phyloP scores from a whole-genome alignment of 352 stramenopile genomes.

The Globisporangium alternatum region DNA sequence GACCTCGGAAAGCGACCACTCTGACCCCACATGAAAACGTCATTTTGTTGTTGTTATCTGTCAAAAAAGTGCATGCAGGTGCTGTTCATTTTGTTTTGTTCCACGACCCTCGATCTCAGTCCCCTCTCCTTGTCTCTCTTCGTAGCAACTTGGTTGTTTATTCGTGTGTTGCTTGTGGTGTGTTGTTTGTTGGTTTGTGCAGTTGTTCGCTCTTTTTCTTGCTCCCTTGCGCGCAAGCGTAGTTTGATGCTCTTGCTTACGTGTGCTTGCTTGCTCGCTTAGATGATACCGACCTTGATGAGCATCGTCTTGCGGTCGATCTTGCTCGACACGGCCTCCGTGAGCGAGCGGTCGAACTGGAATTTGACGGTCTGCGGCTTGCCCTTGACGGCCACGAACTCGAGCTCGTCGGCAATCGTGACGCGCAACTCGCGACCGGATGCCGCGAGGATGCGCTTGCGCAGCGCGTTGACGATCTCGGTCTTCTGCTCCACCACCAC shows the following conservation, averaged over 20 bases:
- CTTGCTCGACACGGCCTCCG: slow-evolving; percentile 61
- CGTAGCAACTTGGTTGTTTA: background rate
- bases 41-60: background rate
- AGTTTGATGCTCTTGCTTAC: background rate
- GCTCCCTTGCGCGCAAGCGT: background rate
- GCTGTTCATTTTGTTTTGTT: background rate
- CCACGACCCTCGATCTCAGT: background rate
- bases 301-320: slow-evolving; percentile 71
- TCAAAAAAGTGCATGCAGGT: slow-evolving; percentile 5
- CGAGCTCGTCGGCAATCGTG: slow-evolving; percentile 62
- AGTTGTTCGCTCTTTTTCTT: background rate
- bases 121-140: background rate
- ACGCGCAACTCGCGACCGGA: slow-evolving; percentile 58
- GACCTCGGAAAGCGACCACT: background rate
- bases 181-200: background rate
- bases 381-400: slow-evolving; percentile 71
- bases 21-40: slow-evolving; percentile 1
- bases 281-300: slow-evolving; percentile 70
- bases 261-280: slow-evolving; percentile 17
- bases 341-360: slow-evolving; percentile 55
- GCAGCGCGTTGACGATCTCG: slow-evolving; percentile 72
- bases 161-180: background rate
- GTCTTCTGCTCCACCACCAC: slow-evolving; percentile 75
- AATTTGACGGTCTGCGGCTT: slow-evolving; percentile 72
- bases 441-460: slow-evolving; percentile 56